These are phyloP conservation scores for Fusarium multiceps DNA, from an alignment of 2,329 filamentous ascomycete genomes.

Conservation along the genomic window DNA sequence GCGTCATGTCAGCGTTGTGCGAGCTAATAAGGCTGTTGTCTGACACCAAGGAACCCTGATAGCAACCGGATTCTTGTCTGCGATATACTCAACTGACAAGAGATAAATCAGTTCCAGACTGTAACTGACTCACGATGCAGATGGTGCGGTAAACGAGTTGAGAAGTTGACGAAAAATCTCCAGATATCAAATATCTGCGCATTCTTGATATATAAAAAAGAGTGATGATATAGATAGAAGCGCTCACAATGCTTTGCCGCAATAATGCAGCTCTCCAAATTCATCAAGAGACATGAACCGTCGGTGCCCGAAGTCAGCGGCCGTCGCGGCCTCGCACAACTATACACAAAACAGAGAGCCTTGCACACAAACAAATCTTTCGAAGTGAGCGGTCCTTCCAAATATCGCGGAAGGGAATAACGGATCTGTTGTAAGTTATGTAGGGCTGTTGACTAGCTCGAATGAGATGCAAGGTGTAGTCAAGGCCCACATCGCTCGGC, in stretches of 20 bases:
- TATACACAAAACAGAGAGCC: not conserved
- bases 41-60: not conserved
- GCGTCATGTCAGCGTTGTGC: not conserved
- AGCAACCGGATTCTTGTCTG: not conserved
- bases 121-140: not conserved
- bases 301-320: slow-evolving; percentile 18
- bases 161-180: not conserved
- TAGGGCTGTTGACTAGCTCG: slow-evolving; percentile 27
- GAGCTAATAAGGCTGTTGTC: not conserved
- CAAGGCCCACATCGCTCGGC: slow-evolving; percentile 19
- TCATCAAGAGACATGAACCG: not conserved
- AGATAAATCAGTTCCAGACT: too few relatives aligned
- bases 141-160: not conserved
- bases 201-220: not conserved
- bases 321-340: not conserved
- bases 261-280: not conserved
- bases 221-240: not conserved
- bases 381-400: slow-evolving; percentile 12
- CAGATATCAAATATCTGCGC: not conserved
- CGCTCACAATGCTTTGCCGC: slow-evolving; percentile 10
- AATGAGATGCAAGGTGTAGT: slow-evolving; percentile 25
- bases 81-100: not conserved
- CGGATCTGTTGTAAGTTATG: slow-evolving; percentile 11
- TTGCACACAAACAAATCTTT: not conserved
- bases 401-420: not conserved